Percentiles rank a stretch among this genome's conserved stretches.
These are phyloP conservation scores for Wallacemonas sp. DNA, from an alignment of 208 protist genomes.

Conservation along the genomic window DNA sequence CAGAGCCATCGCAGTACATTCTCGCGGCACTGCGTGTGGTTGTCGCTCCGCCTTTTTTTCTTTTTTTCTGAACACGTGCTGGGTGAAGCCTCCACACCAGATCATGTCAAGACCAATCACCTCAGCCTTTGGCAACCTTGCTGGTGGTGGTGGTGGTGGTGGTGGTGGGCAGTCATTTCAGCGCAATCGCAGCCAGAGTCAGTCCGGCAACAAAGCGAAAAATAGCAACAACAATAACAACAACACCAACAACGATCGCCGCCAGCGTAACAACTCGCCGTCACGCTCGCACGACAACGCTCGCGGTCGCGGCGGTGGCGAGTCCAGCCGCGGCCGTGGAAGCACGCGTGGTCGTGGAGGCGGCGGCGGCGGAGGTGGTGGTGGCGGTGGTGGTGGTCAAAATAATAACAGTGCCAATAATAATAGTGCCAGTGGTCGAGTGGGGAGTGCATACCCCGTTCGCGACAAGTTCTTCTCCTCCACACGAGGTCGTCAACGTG, in stretches of 20 bases:
- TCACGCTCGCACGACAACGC: too few species aligned
- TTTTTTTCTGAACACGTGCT: too few species aligned
- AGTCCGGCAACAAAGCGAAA: not conserved
- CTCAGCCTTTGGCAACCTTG: conserved; percentile 12
- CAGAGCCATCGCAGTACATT: too few species aligned
- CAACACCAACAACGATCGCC: conserved; percentile 17
- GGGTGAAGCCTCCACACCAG: too few species aligned
- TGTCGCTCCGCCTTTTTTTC: too few species aligned
- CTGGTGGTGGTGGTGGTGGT: conserved; percentile 1
- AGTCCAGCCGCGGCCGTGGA: too few species aligned
- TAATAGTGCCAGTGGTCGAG: not conserved
- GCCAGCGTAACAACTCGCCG: too few species aligned
- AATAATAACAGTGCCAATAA: conserved; percentile 9
- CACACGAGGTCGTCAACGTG: too few species aligned
- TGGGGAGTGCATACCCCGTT: too few species aligned
- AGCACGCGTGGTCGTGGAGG: not conserved
- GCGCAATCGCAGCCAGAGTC: not conserved
- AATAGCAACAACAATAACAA: not conserved
- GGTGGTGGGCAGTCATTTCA: conserved; percentile 2
- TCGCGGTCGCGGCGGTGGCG: too few species aligned
- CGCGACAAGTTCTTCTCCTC: too few species aligned
- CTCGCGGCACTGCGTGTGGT: too few species aligned
- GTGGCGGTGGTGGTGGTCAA: not conserved
- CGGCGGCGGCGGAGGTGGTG: not conserved
- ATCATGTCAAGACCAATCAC: conserved; percentile 15